A percentile compares a stretch with the other conserved stretches of the same genome.
phyloP scores from a whole-genome alignment of 2,329 filamentous ascomycete species.

The Pyricularia grisea region DNA sequence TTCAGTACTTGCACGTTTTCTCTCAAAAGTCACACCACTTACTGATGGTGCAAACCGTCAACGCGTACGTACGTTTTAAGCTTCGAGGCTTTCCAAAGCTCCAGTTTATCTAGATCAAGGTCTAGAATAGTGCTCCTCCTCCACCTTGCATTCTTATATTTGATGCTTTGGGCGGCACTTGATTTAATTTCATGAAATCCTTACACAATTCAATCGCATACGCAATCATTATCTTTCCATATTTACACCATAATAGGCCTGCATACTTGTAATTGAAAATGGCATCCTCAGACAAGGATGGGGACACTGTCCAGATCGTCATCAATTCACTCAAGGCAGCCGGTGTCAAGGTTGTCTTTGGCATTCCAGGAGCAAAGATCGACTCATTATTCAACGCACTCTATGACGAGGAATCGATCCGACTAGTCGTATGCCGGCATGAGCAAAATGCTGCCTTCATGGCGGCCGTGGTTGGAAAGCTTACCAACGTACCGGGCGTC shows the following conservation, averaged over 20 bases:
- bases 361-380: conserved; percentile 37
- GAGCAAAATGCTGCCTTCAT: conserved; percentile 42
- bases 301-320: conserved; percentile 18
- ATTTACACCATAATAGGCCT: neutral
- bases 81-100: neutral
- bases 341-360: conserved; percentile 34
- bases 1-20: neutral
- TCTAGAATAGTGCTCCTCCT: no score
- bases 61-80: neutral
- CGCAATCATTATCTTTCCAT: neutral
- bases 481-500: conserved; percentile 34
- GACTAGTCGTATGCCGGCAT: conserved; percentile 34
- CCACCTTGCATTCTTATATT: no score
- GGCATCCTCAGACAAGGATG: neutral
- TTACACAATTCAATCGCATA: neutral
- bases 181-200: no score
- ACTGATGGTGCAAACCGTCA: neutral
- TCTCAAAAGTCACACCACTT: neutral
- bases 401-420: conserved; percentile 34
- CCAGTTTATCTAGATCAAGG: no score
- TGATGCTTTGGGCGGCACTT: no score
- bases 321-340: conserved; percentile 22
- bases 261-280: neutral
- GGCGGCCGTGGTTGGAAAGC: conserved; percentile 33
- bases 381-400: conserved; percentile 37